Evolutionary conservation across 2,329 filamentous ascomycete genomes (phyloP), one percentile per base, ranked within the genome.

Genomic region (Fusarium sp.): DNA sequence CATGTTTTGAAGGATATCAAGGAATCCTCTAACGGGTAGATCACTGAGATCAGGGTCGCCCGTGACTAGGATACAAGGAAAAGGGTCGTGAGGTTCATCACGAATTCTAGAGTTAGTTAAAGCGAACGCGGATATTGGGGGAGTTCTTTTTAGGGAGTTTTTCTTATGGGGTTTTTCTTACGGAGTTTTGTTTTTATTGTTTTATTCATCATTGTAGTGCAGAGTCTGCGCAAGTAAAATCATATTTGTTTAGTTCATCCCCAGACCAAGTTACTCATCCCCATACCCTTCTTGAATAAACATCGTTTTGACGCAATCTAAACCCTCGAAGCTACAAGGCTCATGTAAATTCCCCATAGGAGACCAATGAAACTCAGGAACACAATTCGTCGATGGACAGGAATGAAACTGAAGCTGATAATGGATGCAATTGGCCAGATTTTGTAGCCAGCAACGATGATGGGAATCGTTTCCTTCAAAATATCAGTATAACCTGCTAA

Each of bases 341-440:
- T 84, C 82, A 85, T 83, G 72, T 85, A 86, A 31, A 85, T 81
- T 11, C 84, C 84, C 84, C 84, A 86, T 8, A 85, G 65, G 23
- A 86, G 72, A 3, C 83, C 84, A 20, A 85, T 74, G 54, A 84
- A 82, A 64, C 81, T 84, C 48, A 85, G 76, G 70, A 85, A 86
- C 35, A 85, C 80, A 57, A 86, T 82, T 35, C 84, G 78, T 43
- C 79, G 78, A 53, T 85, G 82, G n/a, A 85, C 83, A 0, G 84
- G 84, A 6, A 86, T 76, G 43, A 81, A 83, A 57, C 76, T 82
- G 69, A 86, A 86, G 72, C 83, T 85, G 57, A 86, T 78, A 59
- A 86, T 80, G 37, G 83, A 85, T 2, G 84, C 84, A 46, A 85
- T 77, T 0, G 84, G 84, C 84, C 84, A 86, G 38, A 86, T 82